These are phyloP conservation scores for Dactylorhiza incarnata DNA, from an alignment of 106 monocot genomes.

Conservation along the genomic window DNA sequence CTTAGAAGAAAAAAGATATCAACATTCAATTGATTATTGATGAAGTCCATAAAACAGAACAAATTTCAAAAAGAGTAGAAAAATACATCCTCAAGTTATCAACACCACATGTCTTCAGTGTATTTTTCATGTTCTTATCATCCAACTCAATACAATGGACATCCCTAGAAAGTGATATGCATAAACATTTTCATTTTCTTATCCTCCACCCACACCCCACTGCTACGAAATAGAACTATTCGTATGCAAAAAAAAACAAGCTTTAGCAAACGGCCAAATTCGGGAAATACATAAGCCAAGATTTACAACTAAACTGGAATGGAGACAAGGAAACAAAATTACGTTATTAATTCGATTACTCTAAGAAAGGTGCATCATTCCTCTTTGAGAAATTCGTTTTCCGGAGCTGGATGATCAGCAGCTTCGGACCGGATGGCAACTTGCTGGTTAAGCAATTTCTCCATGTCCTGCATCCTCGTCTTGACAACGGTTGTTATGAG, in stretches of 20 bases:
- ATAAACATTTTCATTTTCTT: not conserved
- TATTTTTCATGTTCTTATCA: not conserved
- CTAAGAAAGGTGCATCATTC: not conserved
- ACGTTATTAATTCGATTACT: not conserved
- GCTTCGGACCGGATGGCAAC: slow-evolving; percentile 5
- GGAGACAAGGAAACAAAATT: not conserved
- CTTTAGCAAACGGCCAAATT: not conserved
- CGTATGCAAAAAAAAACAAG: not conserved
- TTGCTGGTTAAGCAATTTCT: slow-evolving; percentile 41
- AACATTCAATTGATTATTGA: not conserved
- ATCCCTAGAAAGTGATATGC: not conserved
- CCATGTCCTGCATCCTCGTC: slow-evolving; percentile 55
- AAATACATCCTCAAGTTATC: not conserved
- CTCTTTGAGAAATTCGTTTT: slow-evolving; percentile 2
- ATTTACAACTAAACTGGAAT: not conserved
- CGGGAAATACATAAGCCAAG: not conserved
- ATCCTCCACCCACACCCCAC: not conserved
- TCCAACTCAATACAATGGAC: not conserved
- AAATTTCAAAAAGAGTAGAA: not conserved
- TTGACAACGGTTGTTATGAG: slow-evolving; percentile 37
- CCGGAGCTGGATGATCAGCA: not conserved
- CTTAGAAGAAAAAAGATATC: not conserved
- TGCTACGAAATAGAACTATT: not conserved
- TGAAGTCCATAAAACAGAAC: not conserved
- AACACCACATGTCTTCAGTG: not conserved